These are phyloP conservation scores for Tylopilus balloui DNA, from an alignment of 768 basidiomycete genomes.

Conservation along the genomic window DNA sequence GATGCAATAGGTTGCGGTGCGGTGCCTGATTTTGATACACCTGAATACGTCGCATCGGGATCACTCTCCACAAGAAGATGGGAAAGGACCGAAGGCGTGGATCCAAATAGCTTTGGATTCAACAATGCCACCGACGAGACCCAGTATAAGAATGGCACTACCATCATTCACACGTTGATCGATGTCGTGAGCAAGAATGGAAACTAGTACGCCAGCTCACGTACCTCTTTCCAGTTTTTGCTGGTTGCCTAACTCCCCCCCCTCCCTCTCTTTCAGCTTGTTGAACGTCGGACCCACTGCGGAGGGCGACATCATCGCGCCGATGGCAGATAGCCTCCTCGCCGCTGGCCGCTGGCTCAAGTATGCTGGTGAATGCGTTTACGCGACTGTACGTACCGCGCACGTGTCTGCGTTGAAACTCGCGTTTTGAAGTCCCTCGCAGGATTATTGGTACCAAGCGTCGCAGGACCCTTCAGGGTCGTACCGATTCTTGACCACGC, in stretches of 20 bases:
- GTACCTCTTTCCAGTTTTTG: background rate
- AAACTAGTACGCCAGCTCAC: conserved; percentile 42
- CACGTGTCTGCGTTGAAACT: background rate
- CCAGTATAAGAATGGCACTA: conserved; percentile 46
- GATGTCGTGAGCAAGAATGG: conserved; percentile 62
- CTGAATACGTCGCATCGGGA: conserved; percentile 49
- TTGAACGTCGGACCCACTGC: conserved; percentile 53
- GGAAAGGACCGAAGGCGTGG: conserved; percentile 60
- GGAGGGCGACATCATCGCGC: conserved; percentile 48
- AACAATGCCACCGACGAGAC: conserved; percentile 39
- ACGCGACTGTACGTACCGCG: conserved; percentile 41
- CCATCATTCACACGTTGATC: conserved; percentile 47
- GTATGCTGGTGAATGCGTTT: conserved; percentile 48
- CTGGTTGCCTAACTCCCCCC: background rate
- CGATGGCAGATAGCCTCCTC: conserved; percentile 44
- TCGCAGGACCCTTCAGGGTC: conserved; percentile 35
- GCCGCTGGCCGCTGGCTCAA: conserved; percentile 51
- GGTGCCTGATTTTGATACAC: conserved; percentile 51
- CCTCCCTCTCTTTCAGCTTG: conserved; percentile 32
- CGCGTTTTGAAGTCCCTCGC: background rate
- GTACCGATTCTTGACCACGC: conserved; percentile 47
- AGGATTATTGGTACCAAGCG: conserved; percentile 48
- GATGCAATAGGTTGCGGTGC: conserved; percentile 40
- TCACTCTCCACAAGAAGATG: conserved; percentile 45
- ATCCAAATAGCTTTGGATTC: conserved; percentile 48